Base-by-base conservation (phyloP, 352 stramenopile species). In the Saprolegnia parasitica region DNA sequence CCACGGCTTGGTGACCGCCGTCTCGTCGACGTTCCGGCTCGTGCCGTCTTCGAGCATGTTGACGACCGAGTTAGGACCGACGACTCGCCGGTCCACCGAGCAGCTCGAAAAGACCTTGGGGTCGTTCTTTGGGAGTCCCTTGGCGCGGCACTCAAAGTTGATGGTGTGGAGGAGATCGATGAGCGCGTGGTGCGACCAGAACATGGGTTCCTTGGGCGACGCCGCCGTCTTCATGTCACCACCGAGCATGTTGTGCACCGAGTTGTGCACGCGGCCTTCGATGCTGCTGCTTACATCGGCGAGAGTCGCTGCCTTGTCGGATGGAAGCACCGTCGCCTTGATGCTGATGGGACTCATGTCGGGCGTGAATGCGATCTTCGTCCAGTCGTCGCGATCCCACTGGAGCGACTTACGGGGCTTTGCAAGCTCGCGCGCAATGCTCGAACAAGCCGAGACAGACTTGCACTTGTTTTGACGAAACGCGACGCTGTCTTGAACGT, bases 81-180 rank as follows among this genome's bases (percentile, higher is more conserved):
- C 65, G 15, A 74, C 56, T 4, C 76, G 74, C 6, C 67, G 57
- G 8, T 50, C 46, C 24, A 4, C 74, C 78, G 91, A 45, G 40
- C 87, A 95, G 52, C 76, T 67, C 40, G 76, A 77, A 58, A 77
- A 93, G n/a, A 89, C 72, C 6, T 78, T 82, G n/a, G 84, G 81
- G 55, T 95, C 82, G 26, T 91, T 89, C 62, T 80, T 62, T 42
- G 80, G 75, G 21, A 91, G 61, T 11, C 81, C 39, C 71, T 89
- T 74, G 24, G 93, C 74, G 6, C 81, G 72, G 47, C 87, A 96
- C 58, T 96, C 86, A 75, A 89, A 83, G 77, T 84, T 94, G 65
- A 95, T 91, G 11, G 83, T 87, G 74, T 95, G 87, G 39, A 96
- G 73, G 52, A 94, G 67, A 65, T 96, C 87, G 61, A 96, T 77